Evolutionary conservation across 306 rosid species (phyloP).

Genomic region (Calophaca sinica): DNA sequence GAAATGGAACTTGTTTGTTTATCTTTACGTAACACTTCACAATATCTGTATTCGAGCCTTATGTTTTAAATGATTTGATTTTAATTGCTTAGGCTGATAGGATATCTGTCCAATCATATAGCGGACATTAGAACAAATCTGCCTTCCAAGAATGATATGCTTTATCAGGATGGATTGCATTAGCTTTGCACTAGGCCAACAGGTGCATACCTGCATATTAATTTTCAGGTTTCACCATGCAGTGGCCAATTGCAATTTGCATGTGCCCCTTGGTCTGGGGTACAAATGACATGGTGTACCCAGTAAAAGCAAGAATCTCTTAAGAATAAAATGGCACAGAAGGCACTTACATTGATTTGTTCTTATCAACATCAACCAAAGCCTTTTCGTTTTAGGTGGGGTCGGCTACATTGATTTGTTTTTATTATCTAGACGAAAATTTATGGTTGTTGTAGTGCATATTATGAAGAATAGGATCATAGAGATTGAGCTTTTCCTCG

Average conservation of each 20-base stretch:
- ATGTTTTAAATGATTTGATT: too few species aligned
- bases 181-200: background rate
- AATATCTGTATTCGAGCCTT: too few species aligned
- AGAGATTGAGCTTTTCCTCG: too few species aligned
- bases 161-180: too few species aligned
- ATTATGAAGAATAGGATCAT: too few species aligned
- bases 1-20: too few species aligned
- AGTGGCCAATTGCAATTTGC: constrained; percentile 1
- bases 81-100: too few species aligned
- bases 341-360: background rate
- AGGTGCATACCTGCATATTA: constrained; percentile 13
- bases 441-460: constrained; percentile 27
- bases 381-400: background rate
- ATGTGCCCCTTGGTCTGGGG: background rate
- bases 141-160: too few species aligned
- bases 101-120: too few species aligned
- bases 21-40: too few species aligned
- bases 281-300: background rate
- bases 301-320: too few species aligned
- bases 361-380: background rate
- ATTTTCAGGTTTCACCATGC: constrained; percentile 29
- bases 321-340: constrained; percentile 10
- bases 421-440: background rate
- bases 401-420: background rate
- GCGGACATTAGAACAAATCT: too few species aligned